Conservation (phyloP, 2,329 filamentous ascomycete species). For the Ilyonectria destructans region DNA sequence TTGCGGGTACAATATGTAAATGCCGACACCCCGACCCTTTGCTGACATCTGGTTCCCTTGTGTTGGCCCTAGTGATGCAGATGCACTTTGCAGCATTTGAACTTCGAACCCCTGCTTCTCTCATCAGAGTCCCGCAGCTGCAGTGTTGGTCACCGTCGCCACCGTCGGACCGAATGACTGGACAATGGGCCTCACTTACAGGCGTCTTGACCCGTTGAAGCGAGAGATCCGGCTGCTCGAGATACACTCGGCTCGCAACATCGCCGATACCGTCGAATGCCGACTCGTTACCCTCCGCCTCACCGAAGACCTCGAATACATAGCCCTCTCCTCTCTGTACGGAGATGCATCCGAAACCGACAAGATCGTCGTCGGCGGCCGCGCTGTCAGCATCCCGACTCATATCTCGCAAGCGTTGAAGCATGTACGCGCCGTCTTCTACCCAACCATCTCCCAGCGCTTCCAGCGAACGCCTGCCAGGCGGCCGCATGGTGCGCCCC, state of each 20-base stretch:
- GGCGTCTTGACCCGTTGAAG: slow-evolving; percentile 31
- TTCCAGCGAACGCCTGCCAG: slow-evolving; percentile 38
- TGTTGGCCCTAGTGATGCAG: no score
- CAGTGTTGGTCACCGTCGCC: not conserved
- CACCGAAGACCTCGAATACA: slow-evolving; percentile 46
- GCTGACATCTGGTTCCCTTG: no score
- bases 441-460: slow-evolving; percentile 44
- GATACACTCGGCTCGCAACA: slow-evolving; percentile 48
- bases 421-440: slow-evolving; percentile 54
- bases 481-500: slow-evolving; percentile 27
- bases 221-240: slow-evolving; percentile 55
- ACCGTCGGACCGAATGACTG: not conserved
- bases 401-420: slow-evolving; percentile 52
- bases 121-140: not conserved
- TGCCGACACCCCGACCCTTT: no score
- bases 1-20: no score
- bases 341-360: slow-evolving; percentile 51
- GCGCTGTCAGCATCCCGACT: slow-evolving; percentile 47
- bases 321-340: slow-evolving; percentile 52
- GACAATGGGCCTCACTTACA: slow-evolving; percentile 29
- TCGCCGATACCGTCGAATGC: slow-evolving; percentile 52
- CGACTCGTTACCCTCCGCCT: slow-evolving; percentile 53
- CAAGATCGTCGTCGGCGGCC: slow-evolving; percentile 49
- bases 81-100: no score
- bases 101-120: no score